Evolutionary conservation across 2,329 filamentous ascomycete genomes (phyloP).

Genomic region (Botrytis paeoniae): DNA sequence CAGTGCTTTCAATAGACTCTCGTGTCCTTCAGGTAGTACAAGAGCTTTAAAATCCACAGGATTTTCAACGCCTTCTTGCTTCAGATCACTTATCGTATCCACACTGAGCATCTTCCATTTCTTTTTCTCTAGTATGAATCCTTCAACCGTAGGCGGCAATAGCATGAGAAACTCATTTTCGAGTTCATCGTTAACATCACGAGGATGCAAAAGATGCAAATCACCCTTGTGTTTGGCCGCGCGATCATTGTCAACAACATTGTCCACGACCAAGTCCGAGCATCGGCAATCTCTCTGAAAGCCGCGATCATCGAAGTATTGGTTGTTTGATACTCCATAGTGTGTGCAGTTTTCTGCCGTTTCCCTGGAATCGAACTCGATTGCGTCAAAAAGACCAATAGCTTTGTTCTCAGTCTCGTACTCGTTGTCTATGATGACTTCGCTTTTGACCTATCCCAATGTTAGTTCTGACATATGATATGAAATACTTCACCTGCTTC

Average conservation of each 20-base stretch:
- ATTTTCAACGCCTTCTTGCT: background rate
- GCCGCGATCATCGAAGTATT: background rate
- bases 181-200: background rate
- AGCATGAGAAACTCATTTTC: background rate
- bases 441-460: background rate
- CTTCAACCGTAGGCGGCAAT: background rate
- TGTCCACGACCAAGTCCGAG: background rate
- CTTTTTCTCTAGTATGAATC: background rate
- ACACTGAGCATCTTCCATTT: background rate
- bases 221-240: background rate
- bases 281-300: background rate
- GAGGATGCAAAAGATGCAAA: background rate
- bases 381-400: background rate
- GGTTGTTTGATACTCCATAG: background rate
- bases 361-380: background rate
- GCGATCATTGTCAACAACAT: constrained; percentile 8
- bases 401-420: background rate
- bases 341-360: background rate
- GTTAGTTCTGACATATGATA: background rate
- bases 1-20: constrained; percentile 2
- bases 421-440: constrained; percentile 10
- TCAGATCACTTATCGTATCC: background rate
- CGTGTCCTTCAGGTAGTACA: background rate
- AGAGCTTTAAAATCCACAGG: background rate
- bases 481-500: background rate